Conservation (phyloP, 2,329 filamentous ascomycete species). For the Diaporthe sp. region DNA sequence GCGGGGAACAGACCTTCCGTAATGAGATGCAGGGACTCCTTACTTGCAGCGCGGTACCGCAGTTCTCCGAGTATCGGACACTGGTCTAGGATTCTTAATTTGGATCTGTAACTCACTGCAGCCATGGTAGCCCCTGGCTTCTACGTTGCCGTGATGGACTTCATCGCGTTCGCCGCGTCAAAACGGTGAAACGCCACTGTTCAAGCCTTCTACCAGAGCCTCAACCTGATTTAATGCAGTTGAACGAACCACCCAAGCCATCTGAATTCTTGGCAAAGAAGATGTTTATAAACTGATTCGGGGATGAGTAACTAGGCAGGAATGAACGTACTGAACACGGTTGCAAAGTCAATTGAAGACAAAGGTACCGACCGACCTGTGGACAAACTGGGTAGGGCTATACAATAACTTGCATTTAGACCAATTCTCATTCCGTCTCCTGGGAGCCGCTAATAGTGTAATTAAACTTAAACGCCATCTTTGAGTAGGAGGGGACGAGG, state of each 20-base stretch:
- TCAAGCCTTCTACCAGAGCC: too few relatives aligned
- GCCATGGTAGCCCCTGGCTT: slow-evolving; percentile 35
- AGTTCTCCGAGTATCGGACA: slow-evolving; percentile 27
- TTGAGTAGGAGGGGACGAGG: neutral
- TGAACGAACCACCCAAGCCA: neutral
- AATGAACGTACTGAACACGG: slow-evolving; percentile 21
- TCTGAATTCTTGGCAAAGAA: neutral
- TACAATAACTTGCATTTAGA: slow-evolving; percentile 30
- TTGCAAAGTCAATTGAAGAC: slow-evolving; percentile 35
- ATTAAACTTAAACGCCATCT: neutral
- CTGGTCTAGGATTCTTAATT: slow-evolving; percentile 35
- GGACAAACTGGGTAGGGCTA: slow-evolving; percentile 34
- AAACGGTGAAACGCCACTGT: slow-evolving; percentile 36
- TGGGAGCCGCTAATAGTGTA: neutral
- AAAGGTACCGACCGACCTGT: slow-evolving; percentile 29
- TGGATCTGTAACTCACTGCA: slow-evolving; percentile 37
- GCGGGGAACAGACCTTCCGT: slow-evolving; percentile 37
- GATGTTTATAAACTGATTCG: too few relatives aligned
- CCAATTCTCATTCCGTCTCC: too few relatives aligned
- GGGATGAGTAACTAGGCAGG: too few relatives aligned
- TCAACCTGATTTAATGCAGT: too few relatives aligned
- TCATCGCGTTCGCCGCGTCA: slow-evolving; percentile 32
- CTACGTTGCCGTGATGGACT: slow-evolving; percentile 34
- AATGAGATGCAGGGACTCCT: slow-evolving; percentile 35
- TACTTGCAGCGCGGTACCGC: slow-evolving; percentile 34